Percentiles rank a stretch among this genome's conserved stretches.
phyloP scores from a whole-genome alignment of 805 yeast genomes.

The Jamesozyma lodderae region DNA sequence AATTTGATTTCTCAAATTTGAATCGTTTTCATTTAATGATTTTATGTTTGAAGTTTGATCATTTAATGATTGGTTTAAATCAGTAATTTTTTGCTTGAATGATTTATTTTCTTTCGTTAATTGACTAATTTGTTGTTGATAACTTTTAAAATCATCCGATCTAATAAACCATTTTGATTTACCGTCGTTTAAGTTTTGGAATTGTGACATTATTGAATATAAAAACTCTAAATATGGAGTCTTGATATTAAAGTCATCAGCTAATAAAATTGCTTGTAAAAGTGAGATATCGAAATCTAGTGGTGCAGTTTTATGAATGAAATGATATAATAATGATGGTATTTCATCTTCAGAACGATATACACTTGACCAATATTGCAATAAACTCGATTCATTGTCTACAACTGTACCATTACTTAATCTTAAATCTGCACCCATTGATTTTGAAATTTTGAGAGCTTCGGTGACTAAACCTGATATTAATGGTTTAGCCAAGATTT shows the following conservation, averaged over 20 bases:
- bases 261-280: constrained; percentile 78
- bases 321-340: constrained; percentile 63
- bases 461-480: constrained; percentile 74
- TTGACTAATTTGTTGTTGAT: not conserved
- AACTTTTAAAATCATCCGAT: constrained; percentile 4
- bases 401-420: constrained; percentile 49
- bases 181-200: constrained; percentile 39
- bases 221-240: constrained; percentile 87
- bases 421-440: constrained; percentile 61
- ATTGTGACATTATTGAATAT: constrained; percentile 69
- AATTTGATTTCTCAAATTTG: not conserved
- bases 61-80: constrained; percentile 2
- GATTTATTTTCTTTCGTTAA: constrained; percentile 5
- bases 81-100: constrained; percentile 2
- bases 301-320: constrained; percentile 41
- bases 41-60: not conserved
- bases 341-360: constrained; percentile 37
- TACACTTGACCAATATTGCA: constrained; percentile 42
- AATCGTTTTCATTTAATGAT: not conserved
- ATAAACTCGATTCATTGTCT: constrained; percentile 54
- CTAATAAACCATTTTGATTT: constrained; percentile 29
- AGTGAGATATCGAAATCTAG: constrained; percentile 66
- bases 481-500: constrained; percentile 78
- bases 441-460: constrained; percentile 59
- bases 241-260: constrained; percentile 79